Evolutionary conservation across 208 protist species (phyloP).

Genomic region (Trypanosoma scelopori): DNA sequence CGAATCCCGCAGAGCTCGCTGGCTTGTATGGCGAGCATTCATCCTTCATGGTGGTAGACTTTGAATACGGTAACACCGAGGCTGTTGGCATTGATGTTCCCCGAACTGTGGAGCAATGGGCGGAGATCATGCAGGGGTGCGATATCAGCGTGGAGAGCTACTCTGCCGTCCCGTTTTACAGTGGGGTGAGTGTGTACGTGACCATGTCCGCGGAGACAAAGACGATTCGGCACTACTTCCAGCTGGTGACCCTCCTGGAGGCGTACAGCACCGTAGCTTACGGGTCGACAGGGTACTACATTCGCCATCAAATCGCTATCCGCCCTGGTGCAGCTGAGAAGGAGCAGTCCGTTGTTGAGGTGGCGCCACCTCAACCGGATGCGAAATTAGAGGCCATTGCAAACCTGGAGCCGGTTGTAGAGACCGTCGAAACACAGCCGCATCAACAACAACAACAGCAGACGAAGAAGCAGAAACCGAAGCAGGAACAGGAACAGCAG

Average conservation of each 20-base stretch:
- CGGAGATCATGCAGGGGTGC: constrained; percentile 55
- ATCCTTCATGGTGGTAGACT: constrained; percentile 81
- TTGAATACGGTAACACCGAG: constrained; percentile 70
- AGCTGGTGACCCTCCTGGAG: constrained; percentile 76
- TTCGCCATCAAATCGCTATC: constrained; percentile 78
- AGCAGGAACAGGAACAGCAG: constrained; percentile 19
- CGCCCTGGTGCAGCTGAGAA: constrained; percentile 54
- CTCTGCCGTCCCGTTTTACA: constrained; percentile 57
- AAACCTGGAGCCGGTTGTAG: constrained; percentile 21
- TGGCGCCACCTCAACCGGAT: constrained; percentile 26
- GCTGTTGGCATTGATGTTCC: constrained; percentile 41
- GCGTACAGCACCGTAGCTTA: constrained; percentile 44
- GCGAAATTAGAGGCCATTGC: constrained; percentile 32
- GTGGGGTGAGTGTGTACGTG: constrained; percentile 73
- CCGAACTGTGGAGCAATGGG: constrained; percentile 53
- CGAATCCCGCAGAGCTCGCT: constrained; percentile 50
- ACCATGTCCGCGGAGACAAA: constrained; percentile 48
- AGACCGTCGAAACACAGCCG: background rate
- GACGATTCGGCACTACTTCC: constrained; percentile 70
- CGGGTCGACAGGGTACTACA: constrained; percentile 64
- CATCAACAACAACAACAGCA: background rate
- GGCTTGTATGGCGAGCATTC: constrained; percentile 64
- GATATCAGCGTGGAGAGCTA: constrained; percentile 73
- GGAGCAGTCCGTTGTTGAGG: constrained; percentile 36
- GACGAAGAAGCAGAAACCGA: constrained; percentile 2